Base-by-base conservation (phyloP, 1,284 basidiomycete species). In the Papiliotrema fonsecae region DNA sequence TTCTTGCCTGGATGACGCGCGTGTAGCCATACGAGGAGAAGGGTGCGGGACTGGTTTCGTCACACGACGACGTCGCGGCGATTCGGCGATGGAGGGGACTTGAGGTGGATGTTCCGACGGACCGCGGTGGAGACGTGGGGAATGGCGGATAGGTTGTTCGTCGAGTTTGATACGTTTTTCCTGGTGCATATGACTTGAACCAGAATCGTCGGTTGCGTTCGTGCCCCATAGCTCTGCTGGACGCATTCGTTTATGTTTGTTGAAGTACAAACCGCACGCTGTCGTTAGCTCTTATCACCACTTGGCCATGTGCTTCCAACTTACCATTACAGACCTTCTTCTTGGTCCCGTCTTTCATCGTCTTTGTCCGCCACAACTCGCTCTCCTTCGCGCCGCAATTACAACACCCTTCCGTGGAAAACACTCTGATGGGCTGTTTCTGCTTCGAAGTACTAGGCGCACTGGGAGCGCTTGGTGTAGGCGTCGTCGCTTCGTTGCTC, bases 201-300 rank as follows among this genome's bases (percentile, higher is more conserved):
- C 16, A 10, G 9, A 16, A 45, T 40, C 39, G 11, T 26, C 18
- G 24, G 31, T 27, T 13, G 48, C 42, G 28, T 39, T 38, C n/a
- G 45, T 37, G 42, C 21, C 47, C 67, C 69, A 71, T 31, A 70
- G 42, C 43, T 71, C 69, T 18, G 56, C 55, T 13, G 70, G 70
- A 16, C 70, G 62, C 69, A 71, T 70, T 5, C 51, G 54, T 46
- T 69, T 69, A 45, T 69, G 57, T 41, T 69, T 58, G 53, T 73
- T 73, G 45, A 66, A 73, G 55, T 73, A 70, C 6, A 66, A 30
- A 0, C 69, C 71, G 34, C 71, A 73, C 11, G 62, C 67, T 71
- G 49, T 10, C 6, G 44, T 47, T 36, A 52, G 52, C 14, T 42
- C 4, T 14, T 24, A 36, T 21, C 37, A 28, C 27, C 14, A 46